Conservation (phyloP, 2,329 filamentous ascomycete species). For the Waltergamsia citrina region DNA sequence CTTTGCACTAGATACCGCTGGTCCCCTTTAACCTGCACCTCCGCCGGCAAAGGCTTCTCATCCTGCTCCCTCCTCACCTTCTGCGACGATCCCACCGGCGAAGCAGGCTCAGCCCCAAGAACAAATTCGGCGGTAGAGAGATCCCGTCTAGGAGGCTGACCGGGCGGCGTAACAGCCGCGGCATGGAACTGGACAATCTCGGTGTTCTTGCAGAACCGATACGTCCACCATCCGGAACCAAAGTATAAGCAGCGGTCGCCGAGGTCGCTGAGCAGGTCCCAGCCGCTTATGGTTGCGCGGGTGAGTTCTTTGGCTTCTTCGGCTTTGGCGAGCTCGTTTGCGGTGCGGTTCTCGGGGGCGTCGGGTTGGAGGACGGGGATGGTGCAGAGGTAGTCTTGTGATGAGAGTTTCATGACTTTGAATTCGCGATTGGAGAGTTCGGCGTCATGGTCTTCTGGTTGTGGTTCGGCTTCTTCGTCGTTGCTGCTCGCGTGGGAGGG, state of each 20-base stretch:
- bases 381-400: slow-evolving; percentile 71
- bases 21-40: slow-evolving; percentile 73
- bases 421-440: slow-evolving; percentile 43
- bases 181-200: slow-evolving; percentile 89
- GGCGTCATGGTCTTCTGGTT: no score
- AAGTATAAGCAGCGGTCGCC: slow-evolving; percentile 77
- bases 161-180: slow-evolving; percentile 54
- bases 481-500: slow-evolving; percentile 22
- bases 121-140: slow-evolving; percentile 66
- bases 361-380: slow-evolving; percentile 61
- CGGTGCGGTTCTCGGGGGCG: slow-evolving; percentile 50
- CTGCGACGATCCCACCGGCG: slow-evolving; percentile 16
- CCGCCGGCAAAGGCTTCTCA: slow-evolving; percentile 35
- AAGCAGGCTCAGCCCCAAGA: slow-evolving; percentile 47
- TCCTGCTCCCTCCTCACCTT: slow-evolving; percentile 7
- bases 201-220: slow-evolving; percentile 85
- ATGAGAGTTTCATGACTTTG: slow-evolving; percentile 64
- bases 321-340: slow-evolving; percentile 56
- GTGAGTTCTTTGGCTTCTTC: slow-evolving; percentile 74
- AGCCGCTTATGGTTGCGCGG: slow-evolving; percentile 67
- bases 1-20: slow-evolving; percentile 80
- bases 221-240: slow-evolving; percentile 89
- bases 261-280: slow-evolving; percentile 71
- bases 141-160: slow-evolving; percentile 69
- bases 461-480: no score